Evolutionary conservation across 305 asterid genomes (phyloP).

Genomic region (Plantago lanceolata): DNA sequence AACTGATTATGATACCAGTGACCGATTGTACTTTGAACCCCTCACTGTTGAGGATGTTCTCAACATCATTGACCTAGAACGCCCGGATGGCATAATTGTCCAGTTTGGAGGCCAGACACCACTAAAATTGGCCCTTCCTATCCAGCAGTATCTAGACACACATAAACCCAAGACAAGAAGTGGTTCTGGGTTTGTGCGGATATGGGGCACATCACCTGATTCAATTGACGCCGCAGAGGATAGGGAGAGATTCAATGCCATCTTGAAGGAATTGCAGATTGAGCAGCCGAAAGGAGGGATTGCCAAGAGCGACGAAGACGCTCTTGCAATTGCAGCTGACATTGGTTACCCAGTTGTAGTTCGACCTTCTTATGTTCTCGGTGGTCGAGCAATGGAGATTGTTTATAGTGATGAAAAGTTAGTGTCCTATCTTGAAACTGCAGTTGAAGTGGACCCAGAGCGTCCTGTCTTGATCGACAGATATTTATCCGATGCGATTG

Average conservation of each 20-base stretch:
- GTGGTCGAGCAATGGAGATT: constrained; percentile 97
- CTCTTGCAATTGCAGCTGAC: constrained; percentile 79
- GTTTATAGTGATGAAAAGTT: constrained; percentile 87
- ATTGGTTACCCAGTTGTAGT: constrained; percentile 94
- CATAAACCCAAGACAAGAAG: constrained; percentile 50
- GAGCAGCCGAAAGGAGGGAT: constrained; percentile 96
- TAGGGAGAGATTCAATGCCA: constrained; percentile 79
- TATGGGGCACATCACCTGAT: constrained; percentile 98
- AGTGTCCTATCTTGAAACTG: constrained; percentile 66
- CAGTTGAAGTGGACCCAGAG: constrained; percentile 90
- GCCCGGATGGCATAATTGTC: constrained; percentile 95
- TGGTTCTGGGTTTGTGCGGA: constrained; percentile 63
- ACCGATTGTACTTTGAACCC: constrained; percentile 92
- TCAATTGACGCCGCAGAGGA: constrained; percentile 97
- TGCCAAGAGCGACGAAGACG: constrained; percentile 86
- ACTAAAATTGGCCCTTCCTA: constrained; percentile 73
- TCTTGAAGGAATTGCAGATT: constrained; percentile 67
- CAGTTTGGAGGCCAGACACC: constrained; percentile 99
- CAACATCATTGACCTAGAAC: constrained; percentile 81
- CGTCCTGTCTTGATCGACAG: constrained; percentile 87
- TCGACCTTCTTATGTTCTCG: constrained; percentile 89
- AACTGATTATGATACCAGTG: constrained; percentile 94
- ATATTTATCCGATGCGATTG: constrained; percentile 84
- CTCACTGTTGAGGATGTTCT: constrained; percentile 89
- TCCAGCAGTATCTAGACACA: constrained; percentile 67